phyloP scores from a whole-genome alignment of 2,329 filamentous ascomycete genomes.

The Alternaria angustiovoidea region DNA sequence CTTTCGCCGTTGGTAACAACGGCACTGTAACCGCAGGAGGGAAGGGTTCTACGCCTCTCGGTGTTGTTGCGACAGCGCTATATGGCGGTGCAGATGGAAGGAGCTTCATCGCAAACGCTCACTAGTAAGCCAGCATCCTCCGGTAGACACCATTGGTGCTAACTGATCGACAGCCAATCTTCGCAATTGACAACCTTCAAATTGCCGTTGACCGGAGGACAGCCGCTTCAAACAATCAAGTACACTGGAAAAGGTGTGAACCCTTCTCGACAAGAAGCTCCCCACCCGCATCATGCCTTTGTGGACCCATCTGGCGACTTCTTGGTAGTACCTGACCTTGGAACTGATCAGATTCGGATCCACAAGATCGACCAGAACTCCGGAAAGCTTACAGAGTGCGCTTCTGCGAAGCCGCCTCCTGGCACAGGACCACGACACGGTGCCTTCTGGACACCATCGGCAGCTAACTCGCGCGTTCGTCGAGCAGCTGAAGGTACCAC shows the following conservation, averaged over 20 bases:
- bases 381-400: slow-evolving; percentile 58
- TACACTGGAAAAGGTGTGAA: slow-evolving; percentile 53
- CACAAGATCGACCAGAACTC: slow-evolving; percentile 59
- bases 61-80: slow-evolving; percentile 36
- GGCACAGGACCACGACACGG: slow-evolving; percentile 65
- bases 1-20: slow-evolving; percentile 37
- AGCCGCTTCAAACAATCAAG: slow-evolving; percentile 40
- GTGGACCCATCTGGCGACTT: slow-evolving; percentile 60
- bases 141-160: not conserved
- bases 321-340: slow-evolving; percentile 62
- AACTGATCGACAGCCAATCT: slow-evolving; percentile 29
- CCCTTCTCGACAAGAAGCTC: slow-evolving; percentile 61
- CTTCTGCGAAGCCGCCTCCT: slow-evolving; percentile 52
- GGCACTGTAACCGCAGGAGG: slow-evolving; percentile 32
- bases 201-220: slow-evolving; percentile 40
- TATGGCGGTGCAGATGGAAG: slow-evolving; percentile 43
- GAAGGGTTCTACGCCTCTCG: slow-evolving; percentile 34
- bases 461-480: slow-evolving; percentile 26
- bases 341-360: slow-evolving; percentile 63
- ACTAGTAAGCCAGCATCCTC: slow-evolving; percentile 33
- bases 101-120: slow-evolving; percentile 42
- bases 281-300: slow-evolving; percentile 64
- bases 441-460: slow-evolving; percentile 56
- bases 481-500: slow-evolving; percentile 29
- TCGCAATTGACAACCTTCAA: slow-evolving; percentile 47